A percentile compares a stretch with the other conserved stretches of the same genome.
phyloP scores from a whole-genome alignment of 495 filamentous ascomycete genomes.

The Hypomontagnella monticulosa region DNA sequence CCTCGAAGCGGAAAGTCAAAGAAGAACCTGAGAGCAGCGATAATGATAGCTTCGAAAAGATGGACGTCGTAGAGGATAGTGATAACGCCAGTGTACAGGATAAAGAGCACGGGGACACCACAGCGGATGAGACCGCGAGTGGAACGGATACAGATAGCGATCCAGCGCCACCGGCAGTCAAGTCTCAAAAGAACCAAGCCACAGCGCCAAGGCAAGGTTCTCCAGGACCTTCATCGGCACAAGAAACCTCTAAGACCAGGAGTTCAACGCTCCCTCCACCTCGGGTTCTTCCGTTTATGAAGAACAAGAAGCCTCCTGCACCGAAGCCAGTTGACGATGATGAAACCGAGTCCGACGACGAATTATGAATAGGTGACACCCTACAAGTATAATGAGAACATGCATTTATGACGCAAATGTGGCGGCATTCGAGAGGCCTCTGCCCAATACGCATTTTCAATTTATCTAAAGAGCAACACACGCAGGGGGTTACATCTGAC shows the following conservation, averaged over 20 bases:
- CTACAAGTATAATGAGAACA: slow-evolving; percentile 19
- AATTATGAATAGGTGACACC: slow-evolving; percentile 46
- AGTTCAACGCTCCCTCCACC: slow-evolving; percentile 33
- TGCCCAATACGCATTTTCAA: neutral
- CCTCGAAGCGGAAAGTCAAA: slow-evolving; percentile 63
- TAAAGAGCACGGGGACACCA: slow-evolving; percentile 50
- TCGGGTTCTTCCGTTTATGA: slow-evolving; percentile 48
- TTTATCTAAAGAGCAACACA: too few species aligned
- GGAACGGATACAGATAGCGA: slow-evolving; percentile 57
- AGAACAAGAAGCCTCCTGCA: slow-evolving; percentile 32
- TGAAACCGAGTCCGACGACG: slow-evolving; percentile 57
- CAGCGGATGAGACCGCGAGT: slow-evolving; percentile 53
- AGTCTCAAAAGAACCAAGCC: slow-evolving; percentile 24
- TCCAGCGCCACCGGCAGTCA: slow-evolving; percentile 40
- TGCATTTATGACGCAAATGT: slow-evolving; percentile 21
- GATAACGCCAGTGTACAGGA: slow-evolving; percentile 17
- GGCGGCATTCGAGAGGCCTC: neutral
- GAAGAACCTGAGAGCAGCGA: slow-evolving; percentile 56
- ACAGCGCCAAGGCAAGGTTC: slow-evolving; percentile 19
- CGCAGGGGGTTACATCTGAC: too few species aligned
- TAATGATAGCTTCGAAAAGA: slow-evolving; percentile 65
- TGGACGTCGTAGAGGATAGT: slow-evolving; percentile 63
- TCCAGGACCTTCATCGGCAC: slow-evolving; percentile 37
- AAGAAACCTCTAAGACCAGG: slow-evolving; percentile 26
- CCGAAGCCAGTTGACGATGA: slow-evolving; percentile 43